These are phyloP conservation scores for Salicornia ramosissima DNA, from an alignment of 148 eudicot genomes.

Conservation along the genomic window DNA sequence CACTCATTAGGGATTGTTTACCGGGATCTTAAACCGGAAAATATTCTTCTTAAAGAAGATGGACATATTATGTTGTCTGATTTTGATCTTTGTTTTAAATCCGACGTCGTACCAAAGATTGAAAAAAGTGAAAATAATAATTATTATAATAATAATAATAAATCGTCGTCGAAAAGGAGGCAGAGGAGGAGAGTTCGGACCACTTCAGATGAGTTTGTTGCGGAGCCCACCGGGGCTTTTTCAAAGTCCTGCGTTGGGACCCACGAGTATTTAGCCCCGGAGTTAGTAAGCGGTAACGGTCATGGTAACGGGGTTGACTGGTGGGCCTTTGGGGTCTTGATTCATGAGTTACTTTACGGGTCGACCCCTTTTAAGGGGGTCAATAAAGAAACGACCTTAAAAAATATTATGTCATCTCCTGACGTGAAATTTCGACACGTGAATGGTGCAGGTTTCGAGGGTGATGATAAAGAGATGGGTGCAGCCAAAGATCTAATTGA, in stretches of 20 bases:
- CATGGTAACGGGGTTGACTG: slow-evolving; percentile 89
- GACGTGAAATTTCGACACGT: slow-evolving; percentile 32
- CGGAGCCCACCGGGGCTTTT: slow-evolving; percentile 65
- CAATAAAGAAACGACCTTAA: slow-evolving; percentile 57
- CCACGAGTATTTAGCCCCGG: slow-evolving; percentile 86
- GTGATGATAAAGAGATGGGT: slow-evolving; percentile 22
- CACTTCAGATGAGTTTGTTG: slow-evolving; percentile 43
- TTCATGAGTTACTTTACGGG: slow-evolving; percentile 58
- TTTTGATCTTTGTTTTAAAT: slow-evolving; percentile 60
- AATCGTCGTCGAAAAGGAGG: background rate
- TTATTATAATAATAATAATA: background rate
- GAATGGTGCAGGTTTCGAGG: slow-evolving; percentile 19
- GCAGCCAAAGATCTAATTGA: slow-evolving; percentile 50
- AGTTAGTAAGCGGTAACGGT: slow-evolving; percentile 55
- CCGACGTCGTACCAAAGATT: slow-evolving; percentile 44
- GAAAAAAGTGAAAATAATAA: slow-evolving; percentile 6
- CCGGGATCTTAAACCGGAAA: slow-evolving; percentile 72
- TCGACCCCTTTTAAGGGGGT: slow-evolving; percentile 74
- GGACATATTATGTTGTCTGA: slow-evolving; percentile 81
- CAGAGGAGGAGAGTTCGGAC: slow-evolving; percentile 1
- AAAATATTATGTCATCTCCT: slow-evolving; percentile 51
- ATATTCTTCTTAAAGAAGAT: slow-evolving; percentile 49
- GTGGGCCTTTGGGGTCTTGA: slow-evolving; percentile 82
- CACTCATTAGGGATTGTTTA: slow-evolving; percentile 65
- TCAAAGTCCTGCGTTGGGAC: slow-evolving; percentile 81